Conservation (phyloP, 257 asterid species). For the Craterostigma plantagineum region DNA sequence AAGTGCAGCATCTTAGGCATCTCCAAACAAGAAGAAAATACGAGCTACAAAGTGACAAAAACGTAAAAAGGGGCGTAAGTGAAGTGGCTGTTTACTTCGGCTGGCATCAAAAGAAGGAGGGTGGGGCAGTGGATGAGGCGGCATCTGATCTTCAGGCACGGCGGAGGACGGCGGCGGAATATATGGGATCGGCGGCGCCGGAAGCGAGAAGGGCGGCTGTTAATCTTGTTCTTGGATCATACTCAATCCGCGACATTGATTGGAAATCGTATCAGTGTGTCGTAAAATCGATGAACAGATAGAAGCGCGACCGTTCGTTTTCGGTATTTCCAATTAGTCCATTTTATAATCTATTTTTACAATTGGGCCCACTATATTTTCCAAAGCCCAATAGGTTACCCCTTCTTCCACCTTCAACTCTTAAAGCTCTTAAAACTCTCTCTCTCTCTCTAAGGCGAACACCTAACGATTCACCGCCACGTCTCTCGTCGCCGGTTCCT, state of each 20-base stretch:
- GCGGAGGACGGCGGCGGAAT: conserved; percentile 20
- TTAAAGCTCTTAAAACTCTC: neutral
- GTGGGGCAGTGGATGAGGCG: conserved; percentile 12
- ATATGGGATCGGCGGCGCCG: conserved; percentile 39
- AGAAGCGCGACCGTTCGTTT: too few relatives aligned
- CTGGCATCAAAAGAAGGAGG: conserved; percentile 52
- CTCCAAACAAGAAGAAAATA: neutral
- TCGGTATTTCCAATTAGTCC: too few relatives aligned
- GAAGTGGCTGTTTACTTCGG: conserved; percentile 27
- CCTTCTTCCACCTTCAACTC: neutral
- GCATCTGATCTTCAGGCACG: neutral
- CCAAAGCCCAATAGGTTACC: neutral
- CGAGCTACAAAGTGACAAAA: neutral
- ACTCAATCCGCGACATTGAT: too few relatives aligned
- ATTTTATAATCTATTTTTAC: too few relatives aligned
- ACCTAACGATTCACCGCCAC: conserved; percentile 8
- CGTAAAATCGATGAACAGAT: too few relatives aligned
- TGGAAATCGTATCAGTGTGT: too few relatives aligned
- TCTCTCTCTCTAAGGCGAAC: too few relatives aligned
- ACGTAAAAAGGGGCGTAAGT: neutral
- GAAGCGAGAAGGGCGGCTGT: conserved; percentile 38
- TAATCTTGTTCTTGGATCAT: conserved; percentile 32
- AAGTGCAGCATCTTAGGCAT: too few relatives aligned
- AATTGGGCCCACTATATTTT: too few relatives aligned
- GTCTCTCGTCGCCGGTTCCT: conserved; percentile 84